Evolutionary conservation across 148 eudicot species (phyloP), one percentile per base, ranked within the genome.

Genomic region (Cornus suecica): DNA sequence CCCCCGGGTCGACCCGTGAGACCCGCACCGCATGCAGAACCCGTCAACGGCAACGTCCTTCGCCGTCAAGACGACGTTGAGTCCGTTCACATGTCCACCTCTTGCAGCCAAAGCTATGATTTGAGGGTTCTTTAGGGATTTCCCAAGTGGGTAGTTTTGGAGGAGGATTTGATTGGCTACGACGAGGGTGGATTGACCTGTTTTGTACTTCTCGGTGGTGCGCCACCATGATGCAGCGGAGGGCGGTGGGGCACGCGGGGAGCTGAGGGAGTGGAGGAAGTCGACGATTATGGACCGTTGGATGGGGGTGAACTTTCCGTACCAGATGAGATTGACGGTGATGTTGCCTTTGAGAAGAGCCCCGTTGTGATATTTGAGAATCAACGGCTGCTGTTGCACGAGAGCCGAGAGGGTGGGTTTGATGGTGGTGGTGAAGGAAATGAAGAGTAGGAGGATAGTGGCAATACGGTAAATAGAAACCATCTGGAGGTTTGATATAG

Each of bases 161-260:
- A 62, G 78, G 29, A 83, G 66, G 54, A 80, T 26, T 75, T 92
- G 97, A 1, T 45, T 78, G 10, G 88, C 88, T 48, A 89, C 74
- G 23, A 30, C 70, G 56, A 90, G 79, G 63, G 74, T 68, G 65
- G 72, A 42, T 24, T 81, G 34, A 23, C 89, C 87, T 13, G 86
- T 83, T 10, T 77, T 80, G 92, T 89, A 91, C n/a, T 83, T 86
- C 69, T 82, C 83, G 1, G 89, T 91, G 18, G 88, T 86, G 25
- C 75, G 42, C 97, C 97, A 92, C 94, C 97, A 92, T 0, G 92
- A 77, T 0, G 94, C 74, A 30, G 79, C 90, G 15, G 94, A 88
- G 27, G 97, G 97, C 0, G 15, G 85, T 6, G 78, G 84, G 13
- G 72, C 16, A 2, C 37, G 45, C 0, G 71, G 15, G 15, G 91